Evolutionary conservation across 2,329 filamentous ascomycete genomes (phyloP), one percentile per base, ranked within the genome.

Genomic region (Aspergillus ochraceus): DNA sequence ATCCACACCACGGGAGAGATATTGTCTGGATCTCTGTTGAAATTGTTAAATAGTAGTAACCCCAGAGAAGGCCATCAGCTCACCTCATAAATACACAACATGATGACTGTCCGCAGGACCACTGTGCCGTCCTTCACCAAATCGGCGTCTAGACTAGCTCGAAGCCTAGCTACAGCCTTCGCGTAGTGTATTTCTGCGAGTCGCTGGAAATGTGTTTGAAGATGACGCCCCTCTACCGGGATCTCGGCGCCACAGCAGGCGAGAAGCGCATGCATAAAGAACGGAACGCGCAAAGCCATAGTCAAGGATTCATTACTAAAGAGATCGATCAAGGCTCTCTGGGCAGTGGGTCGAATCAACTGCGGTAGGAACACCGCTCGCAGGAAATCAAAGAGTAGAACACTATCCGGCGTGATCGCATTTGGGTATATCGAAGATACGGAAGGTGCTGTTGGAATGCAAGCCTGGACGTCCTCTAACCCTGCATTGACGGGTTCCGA

Each of bases 61-160:
- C 9, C 24, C 29, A 8, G 24, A 29, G 5, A 17, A 29, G 20
- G 32, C 12, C 6, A n/a, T 22, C 24, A 2, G 19, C 59, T 51
- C 45, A 68, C 68, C 60, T 70, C 68, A 26, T 68, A 70, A 2
- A 70, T 69, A n/a, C 66, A 69, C 14, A 68, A 52, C 32, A 66
- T 60, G 19, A 69, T 54, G 1, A 66, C 59, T 12, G 66, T 68
- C 6, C 61, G 58, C 36, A 66, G 55, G 0, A 61, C 57, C 3
- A 62, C 64, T 3, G 66, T 52, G 51, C 60, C 60, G 2, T 45
- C 19, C 3, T 5, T 19, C 20, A 51, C n/a, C 14, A 49, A 14
- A 0, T 17, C 14, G 14, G 36, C 51, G 14, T 54, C 42, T 1
- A 68, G 42, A 2, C 30, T 42, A 2, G 32, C 49, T 5, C 65